A percentile compares a stretch with the other conserved stretches of the same genome.
Conservation (phyloP, 108 stramenopile genomes). For the Nitzschia sp. region DNA sequence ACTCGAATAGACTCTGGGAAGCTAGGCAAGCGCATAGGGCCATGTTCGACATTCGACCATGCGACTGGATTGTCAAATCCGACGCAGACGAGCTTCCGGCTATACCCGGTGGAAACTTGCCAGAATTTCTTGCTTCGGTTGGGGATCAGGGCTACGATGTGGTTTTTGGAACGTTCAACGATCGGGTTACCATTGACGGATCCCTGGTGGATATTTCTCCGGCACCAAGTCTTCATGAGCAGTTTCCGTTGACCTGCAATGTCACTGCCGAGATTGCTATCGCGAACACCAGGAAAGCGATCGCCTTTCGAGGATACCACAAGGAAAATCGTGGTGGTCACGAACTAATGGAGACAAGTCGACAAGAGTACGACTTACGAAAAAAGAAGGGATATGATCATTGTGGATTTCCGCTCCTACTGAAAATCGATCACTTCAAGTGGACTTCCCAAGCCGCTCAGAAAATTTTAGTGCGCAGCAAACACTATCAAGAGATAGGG, state of each 20-base stretch:
- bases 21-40: neutral
- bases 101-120: neutral
- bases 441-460: neutral
- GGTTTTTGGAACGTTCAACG: constrained; percentile 4
- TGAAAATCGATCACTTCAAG: neutral
- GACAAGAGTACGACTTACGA: neutral
- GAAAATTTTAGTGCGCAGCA: neutral
- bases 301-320: constrained; percentile 4
- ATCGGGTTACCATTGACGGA: neutral
- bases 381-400: neutral
- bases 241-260: neutral
- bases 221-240: neutral
- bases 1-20: neutral
- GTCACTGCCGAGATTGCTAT: neutral
- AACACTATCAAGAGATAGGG: neutral
- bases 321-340: neutral
- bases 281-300: neutral
- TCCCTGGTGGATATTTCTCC: neutral
- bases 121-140: neutral
- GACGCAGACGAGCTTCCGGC: neutral
- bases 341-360: neutral
- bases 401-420: neutral
- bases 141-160: neutral
- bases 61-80: constrained; percentile 5
- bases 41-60: neutral